These are phyloP conservation scores for Hypoxylon subgilvum DNA, from an alignment of 495 filamentous ascomycete species.

Conservation along the genomic window DNA sequence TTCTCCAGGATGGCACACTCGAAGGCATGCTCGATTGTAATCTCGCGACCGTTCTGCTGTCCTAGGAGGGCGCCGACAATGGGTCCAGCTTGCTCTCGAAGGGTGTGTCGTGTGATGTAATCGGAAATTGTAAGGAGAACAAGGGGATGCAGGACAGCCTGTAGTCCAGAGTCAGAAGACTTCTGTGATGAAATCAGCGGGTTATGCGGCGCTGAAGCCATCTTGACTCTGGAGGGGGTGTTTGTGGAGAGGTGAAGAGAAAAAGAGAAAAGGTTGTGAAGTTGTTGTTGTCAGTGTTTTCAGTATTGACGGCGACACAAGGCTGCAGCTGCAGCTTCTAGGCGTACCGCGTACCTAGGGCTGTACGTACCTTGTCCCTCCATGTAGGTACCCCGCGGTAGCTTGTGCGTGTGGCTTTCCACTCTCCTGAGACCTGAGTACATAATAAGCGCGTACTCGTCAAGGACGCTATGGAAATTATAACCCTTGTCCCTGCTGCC, in stretches of 20 bases:
- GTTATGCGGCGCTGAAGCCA: slow-evolving; percentile 34
- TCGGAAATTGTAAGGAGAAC: slow-evolving; percentile 96
- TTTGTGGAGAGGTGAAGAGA: not conserved
- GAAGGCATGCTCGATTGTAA: slow-evolving; percentile 91
- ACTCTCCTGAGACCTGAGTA: too few species aligned
- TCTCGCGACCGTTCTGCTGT: slow-evolving; percentile 85
- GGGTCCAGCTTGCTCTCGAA: slow-evolving; percentile 73
- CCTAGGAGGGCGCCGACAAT: slow-evolving; percentile 87
- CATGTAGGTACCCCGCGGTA: slow-evolving; percentile 14
- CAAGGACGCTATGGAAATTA: too few species aligned
- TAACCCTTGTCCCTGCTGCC: too few species aligned
- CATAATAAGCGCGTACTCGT: too few species aligned
- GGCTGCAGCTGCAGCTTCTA: slow-evolving; percentile 11
- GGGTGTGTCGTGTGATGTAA: slow-evolving; percentile 87
- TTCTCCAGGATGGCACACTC: slow-evolving; percentile 65
- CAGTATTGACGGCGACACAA: too few species aligned
- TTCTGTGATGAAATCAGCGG: slow-evolving; percentile 58
- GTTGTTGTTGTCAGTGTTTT: not conserved
- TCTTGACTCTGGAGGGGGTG: slow-evolving; percentile 12
- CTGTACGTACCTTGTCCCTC: not conserved
- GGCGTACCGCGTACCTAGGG: not conserved
- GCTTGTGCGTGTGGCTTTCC: slow-evolving; percentile 3
- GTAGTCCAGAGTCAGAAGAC: slow-evolving; percentile 76
- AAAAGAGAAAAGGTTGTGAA: not conserved
- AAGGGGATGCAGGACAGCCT: slow-evolving; percentile 88